A percentile compares a stretch with the other conserved stretches of the same genome.
These are phyloP conservation scores for Crepidotus variabilis DNA, from an alignment of 768 basidiomycete genomes.

Conservation along the genomic window DNA sequence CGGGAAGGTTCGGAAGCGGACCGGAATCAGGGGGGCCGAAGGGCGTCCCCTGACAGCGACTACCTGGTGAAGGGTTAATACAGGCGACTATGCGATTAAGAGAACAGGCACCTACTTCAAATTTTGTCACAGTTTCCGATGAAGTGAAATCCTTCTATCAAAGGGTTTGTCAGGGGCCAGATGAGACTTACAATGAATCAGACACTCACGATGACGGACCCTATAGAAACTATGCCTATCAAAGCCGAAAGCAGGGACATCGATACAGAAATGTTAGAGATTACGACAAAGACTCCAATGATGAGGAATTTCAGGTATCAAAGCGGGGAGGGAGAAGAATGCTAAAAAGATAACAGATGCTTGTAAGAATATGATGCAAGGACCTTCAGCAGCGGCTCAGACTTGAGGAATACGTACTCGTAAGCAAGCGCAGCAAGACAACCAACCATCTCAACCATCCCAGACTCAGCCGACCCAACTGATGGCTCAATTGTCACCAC, in stretches of 20 bases:
- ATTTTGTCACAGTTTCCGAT: background rate
- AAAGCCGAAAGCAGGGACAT: no score
- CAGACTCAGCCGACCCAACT: background rate
- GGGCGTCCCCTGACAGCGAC: no score
- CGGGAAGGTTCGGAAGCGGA: no score
- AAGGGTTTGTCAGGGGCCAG: background rate
- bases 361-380: background rate
- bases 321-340: background rate
- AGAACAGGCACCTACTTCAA: background rate
- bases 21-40: no score
- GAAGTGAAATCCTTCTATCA: background rate
- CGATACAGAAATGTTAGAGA: no score
- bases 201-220: background rate
- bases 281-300: background rate
- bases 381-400: background rate
- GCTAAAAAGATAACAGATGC: background rate
- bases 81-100: background rate
- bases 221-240: no score
- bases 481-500: no score
- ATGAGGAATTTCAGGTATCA: background rate
- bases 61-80: background rate
- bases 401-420: background rate
- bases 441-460: no score
- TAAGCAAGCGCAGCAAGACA: background rate
- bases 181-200: no score